These are phyloP conservation scores for Periconia digitata DNA, from an alignment of 2,329 filamentous ascomycete genomes.

Conservation along the genomic window DNA sequence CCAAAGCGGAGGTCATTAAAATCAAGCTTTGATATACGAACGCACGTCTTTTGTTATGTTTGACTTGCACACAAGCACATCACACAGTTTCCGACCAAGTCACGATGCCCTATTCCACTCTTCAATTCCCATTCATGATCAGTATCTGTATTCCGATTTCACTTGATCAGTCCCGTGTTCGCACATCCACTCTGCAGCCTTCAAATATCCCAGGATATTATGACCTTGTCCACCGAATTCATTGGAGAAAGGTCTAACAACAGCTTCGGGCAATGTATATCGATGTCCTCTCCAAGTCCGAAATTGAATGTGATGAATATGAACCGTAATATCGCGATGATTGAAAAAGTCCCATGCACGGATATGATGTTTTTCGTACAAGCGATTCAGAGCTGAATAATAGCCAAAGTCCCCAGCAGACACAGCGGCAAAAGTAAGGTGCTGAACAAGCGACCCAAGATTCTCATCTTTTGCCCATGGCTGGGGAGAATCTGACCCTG, in stretches of 20 bases:
- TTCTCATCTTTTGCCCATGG: background rate
- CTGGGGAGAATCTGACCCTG: conserved; percentile 1
- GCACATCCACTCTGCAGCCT: conserved; percentile 13
- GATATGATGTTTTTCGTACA: conserved; percentile 13
- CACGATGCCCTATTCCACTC: too few relatives aligned
- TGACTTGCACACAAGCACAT: too few relatives aligned
- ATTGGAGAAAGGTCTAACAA: conserved; percentile 2
- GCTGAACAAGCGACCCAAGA: conserved; percentile 6
- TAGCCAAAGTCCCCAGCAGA: conserved; percentile 12
- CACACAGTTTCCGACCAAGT: too few relatives aligned
- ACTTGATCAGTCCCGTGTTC: conserved; percentile 10
- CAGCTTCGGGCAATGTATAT: conserved; percentile 14
- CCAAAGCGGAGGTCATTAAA: too few relatives aligned
- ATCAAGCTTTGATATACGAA: too few relatives aligned
- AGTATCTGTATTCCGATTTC: conserved; percentile 5
- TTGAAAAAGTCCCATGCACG: conserved; percentile 14
- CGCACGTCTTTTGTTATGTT: too few relatives aligned
- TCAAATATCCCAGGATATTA: conserved; percentile 8
- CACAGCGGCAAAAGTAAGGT: conserved; percentile 14
- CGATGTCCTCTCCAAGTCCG: conserved; percentile 14
- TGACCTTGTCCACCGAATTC: conserved; percentile 6
- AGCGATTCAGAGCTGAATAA: conserved; percentile 11
- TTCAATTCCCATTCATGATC: too few relatives aligned
- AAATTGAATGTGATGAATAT: conserved; percentile 8
- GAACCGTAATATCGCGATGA: conserved; percentile 5